Conservation (phyloP, 129 eudicot genomes). For the Pulicaria dysenterica region DNA sequence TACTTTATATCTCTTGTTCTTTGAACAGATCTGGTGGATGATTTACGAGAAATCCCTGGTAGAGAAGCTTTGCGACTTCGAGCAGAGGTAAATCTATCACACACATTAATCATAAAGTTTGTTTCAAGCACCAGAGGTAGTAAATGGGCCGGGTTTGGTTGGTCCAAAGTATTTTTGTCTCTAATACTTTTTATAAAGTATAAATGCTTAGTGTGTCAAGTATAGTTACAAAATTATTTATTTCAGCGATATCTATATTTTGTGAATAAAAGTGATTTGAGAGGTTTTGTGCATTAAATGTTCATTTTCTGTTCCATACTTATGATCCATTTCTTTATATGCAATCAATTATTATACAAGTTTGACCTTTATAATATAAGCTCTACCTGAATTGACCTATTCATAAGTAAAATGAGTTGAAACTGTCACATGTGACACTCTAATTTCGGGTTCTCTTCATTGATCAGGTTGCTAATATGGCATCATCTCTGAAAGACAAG, state of each 20-base stretch:
- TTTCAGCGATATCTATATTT: neutral
- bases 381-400: neutral
- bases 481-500: constrained; percentile 62
- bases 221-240: neutral
- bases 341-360: no score
- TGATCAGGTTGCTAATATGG: constrained; percentile 83
- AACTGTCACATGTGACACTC: neutral
- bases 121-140: neutral
- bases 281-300: no score
- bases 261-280: neutral
- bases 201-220: neutral
- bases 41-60: constrained; percentile 81
- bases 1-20: constrained; percentile 12
- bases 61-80: constrained; percentile 72
- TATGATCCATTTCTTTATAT: no score
- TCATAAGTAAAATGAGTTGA: neutral
- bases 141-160: neutral
- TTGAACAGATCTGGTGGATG: constrained; percentile 66
- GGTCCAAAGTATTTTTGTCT: neutral
- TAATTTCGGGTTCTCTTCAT: constrained; percentile 10
- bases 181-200: neutral
- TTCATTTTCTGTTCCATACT: no score
- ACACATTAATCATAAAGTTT: neutral
- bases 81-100: constrained; percentile 59
- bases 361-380: neutral